A percentile compares a stretch with the other conserved stretches of the same genome.
Evolutionary conservation across 768 basidiomycete genomes (phyloP).

Genomic region (Ramaria sp.): DNA sequence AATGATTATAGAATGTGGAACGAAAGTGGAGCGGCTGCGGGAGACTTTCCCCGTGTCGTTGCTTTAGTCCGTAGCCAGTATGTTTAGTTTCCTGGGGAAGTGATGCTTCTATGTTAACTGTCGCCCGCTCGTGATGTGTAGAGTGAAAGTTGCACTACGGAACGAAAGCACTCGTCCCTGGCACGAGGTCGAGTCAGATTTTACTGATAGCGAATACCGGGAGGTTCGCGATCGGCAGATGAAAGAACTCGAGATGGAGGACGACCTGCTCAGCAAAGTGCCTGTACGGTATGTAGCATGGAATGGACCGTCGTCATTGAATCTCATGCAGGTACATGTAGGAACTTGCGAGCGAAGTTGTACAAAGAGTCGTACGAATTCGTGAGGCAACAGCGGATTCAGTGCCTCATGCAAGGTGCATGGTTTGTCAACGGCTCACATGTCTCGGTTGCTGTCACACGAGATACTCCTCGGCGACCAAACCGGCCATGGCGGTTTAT

Average conservation of each 20-base stretch:
- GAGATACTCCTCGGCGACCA: conserved; percentile 39
- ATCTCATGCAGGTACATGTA: conserved; percentile 20
- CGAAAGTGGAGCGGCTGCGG: conserved; percentile 68
- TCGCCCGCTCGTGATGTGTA: conserved; percentile 20
- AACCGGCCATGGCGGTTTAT: conserved; percentile 77
- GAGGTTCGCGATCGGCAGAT: conserved; percentile 82
- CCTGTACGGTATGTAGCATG: conserved; percentile 59
- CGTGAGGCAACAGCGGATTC: conserved; percentile 78
- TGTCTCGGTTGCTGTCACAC: conserved; percentile 24
- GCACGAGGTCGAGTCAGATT: conserved; percentile 77
- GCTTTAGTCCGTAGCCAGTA: conserved; percentile 79
- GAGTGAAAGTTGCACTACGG: conserved; percentile 67
- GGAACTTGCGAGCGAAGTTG: conserved; percentile 74
- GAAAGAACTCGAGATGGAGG: conserved; percentile 82
- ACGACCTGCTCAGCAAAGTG: conserved; percentile 76
- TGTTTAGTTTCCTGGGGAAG: conserved; percentile 21
- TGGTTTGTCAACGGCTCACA: conserved; percentile 85
- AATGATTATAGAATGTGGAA: conserved; percentile 53
- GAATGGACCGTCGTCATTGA: not conserved
- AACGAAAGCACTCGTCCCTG: conserved; percentile 67
- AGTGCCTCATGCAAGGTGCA: conserved; percentile 79
- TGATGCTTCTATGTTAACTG: not conserved
- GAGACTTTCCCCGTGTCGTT: conserved; percentile 70
- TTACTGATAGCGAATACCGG: conserved; percentile 74
- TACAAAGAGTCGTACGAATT: conserved; percentile 89